Percentiles rank a stretch among this genome's conserved stretches.
Conservation (phyloP, 176 grass and related monocot species). For the Hsuehochloa calcarea region DNA sequence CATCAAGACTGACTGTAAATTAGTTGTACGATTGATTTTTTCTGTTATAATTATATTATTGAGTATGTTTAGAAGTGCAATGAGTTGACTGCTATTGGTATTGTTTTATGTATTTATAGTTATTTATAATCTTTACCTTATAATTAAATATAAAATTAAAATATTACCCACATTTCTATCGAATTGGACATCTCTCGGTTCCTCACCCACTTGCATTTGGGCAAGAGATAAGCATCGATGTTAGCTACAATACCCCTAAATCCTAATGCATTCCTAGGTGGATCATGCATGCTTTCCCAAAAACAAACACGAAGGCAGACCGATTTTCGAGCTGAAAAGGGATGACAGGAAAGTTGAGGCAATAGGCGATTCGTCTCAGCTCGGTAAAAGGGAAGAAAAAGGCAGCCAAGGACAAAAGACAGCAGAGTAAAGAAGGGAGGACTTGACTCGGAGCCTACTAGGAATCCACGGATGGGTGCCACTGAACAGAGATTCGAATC, state of each 20-base stretch:
- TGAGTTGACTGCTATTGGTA: too few relatives aligned
- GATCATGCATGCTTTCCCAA: background rate
- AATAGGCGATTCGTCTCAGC: background rate
- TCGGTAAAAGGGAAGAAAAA: background rate
- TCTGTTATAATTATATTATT: too few relatives aligned
- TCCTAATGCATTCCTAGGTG: background rate
- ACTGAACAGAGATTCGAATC: too few relatives aligned
- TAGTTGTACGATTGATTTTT: too few relatives aligned
- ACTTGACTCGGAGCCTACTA: constrained; percentile 40
- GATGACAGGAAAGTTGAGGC: background rate
- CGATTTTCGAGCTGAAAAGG: background rate
- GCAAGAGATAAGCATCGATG: background rate
- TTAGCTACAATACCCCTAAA: background rate
- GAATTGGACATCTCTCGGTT: background rate
- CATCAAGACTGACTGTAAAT: too few relatives aligned
- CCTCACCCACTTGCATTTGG: background rate
- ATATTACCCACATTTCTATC: too few relatives aligned
- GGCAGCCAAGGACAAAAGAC: background rate
- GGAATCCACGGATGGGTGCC: constrained; percentile 41
- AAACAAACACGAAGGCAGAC: background rate
- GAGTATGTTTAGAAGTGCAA: too few relatives aligned
- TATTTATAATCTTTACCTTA: too few relatives aligned
- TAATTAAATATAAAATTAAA: too few relatives aligned
- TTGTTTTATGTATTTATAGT: too few relatives aligned
- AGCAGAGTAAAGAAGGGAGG: background rate